A percentile compares a stretch with the other conserved stretches of the same genome.
These are phyloP conservation scores for Gnetum montanum DNA, from an alignment of 75 land plant species.

Conservation along the genomic window DNA sequence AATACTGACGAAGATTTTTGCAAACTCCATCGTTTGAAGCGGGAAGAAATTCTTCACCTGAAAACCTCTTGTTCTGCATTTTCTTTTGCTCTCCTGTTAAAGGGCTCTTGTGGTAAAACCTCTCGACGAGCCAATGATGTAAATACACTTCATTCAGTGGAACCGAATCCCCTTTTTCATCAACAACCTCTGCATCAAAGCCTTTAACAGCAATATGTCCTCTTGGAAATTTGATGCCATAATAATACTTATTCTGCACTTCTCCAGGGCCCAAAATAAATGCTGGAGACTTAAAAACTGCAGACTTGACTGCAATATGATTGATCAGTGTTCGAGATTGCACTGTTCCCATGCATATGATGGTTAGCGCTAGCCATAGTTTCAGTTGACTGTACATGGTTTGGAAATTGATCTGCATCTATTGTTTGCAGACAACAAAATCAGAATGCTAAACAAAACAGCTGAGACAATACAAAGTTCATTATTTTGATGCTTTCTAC, in stretches of 20 bases:
- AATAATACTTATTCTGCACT: conserved; percentile 49
- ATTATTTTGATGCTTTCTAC: too few relatives aligned
- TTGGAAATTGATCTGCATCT: too few relatives aligned
- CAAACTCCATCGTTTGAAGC: conserved; percentile 55
- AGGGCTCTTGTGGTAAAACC: conserved; percentile 20
- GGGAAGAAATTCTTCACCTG: not conserved
- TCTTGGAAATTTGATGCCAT: conserved; percentile 45
- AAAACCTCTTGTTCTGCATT: not conserved
- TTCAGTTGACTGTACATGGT: not conserved
- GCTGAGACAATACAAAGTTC: too few relatives aligned
- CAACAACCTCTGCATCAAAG: conserved; percentile 78
- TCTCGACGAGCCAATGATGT: conserved; percentile 73
- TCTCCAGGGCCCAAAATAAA: conserved; percentile 56
- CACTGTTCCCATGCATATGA: conserved; percentile 2
- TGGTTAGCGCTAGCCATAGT: not conserved
- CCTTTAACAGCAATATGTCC: conserved; percentile 68
- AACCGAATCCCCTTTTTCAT: conserved; percentile 58
- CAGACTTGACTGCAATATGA: conserved; percentile 17
- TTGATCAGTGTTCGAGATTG: not conserved
- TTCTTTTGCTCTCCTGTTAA: not conserved
- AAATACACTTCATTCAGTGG: conserved; percentile 83
- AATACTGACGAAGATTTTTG: conserved; percentile 39
- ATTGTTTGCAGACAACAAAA: too few relatives aligned
- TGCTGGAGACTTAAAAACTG: conserved; percentile 51
- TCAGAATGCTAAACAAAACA: too few relatives aligned